phyloP scores from a whole-genome alignment of 345 rosid genomes.

The Citrus inodora region DNA sequence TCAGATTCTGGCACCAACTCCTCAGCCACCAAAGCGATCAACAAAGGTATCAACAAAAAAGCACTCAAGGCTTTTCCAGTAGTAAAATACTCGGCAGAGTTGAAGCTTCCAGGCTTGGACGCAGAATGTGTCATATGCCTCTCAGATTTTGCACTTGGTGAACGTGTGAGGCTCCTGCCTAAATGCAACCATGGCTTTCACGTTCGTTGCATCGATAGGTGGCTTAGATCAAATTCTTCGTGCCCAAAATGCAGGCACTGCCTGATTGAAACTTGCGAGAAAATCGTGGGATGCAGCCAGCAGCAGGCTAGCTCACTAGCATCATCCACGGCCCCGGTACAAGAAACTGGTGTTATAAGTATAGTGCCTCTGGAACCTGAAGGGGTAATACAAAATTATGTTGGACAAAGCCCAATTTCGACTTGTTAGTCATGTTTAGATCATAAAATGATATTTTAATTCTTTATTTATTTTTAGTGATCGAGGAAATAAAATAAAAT shows the following conservation, averaged over 20 bases:
- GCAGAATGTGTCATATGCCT: slow-evolving; percentile 13
- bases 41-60: slow-evolving; percentile 67
- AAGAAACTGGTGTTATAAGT: slow-evolving; percentile 10
- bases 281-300: slow-evolving; percentile 27
- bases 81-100: neutral
- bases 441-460: neutral
- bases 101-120: neutral
- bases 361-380: slow-evolving; percentile 35
- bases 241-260: slow-evolving; percentile 64
- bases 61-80: slow-evolving; percentile 45
- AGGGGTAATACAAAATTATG: slow-evolving; percentile 23
- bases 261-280: slow-evolving; percentile 30
- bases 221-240: slow-evolving; percentile 62
- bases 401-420: neutral
- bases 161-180: slow-evolving; percentile 42
- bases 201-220: slow-evolving; percentile 54
- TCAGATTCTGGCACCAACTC: slow-evolving; percentile 11
- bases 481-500: no score
- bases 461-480: neutral
- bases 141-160: neutral
- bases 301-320: slow-evolving; percentile 11
- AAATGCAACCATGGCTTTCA: slow-evolving; percentile 72
- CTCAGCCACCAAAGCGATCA: slow-evolving; percentile 35
- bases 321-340: neutral
- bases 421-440: no score